Evolutionary conservation across 305 asterid species (phyloP), one percentile per base, ranked within the genome.

Genomic region (Salvia sclarea): DNA sequence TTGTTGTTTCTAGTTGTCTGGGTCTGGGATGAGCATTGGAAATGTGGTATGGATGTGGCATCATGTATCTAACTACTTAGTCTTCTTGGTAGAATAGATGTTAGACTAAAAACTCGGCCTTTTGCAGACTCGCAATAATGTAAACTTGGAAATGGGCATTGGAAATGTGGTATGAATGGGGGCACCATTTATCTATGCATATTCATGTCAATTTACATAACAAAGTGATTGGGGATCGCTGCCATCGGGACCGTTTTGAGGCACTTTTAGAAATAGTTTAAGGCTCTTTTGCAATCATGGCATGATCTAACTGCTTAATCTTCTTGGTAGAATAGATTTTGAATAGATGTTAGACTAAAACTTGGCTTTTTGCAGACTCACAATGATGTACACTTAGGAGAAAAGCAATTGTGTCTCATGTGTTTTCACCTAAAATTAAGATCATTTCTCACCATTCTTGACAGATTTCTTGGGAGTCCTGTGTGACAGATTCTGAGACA

Each of bases 321-420:
- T 54, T 54, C 44, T 61, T 1, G 33, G 17, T 38, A 21, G 28
- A 20, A 21, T 33, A 65, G 61, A 65, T 66, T n/a, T n/a, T 3
- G 48, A 37, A 66, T 66, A 22, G 71, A 50, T 21, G 13, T 41
- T 67, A 16, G 33, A 28, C 16, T 40, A 28, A 28, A 56, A 40
- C 13, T 28, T 18, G 35, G 31, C 12, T 68, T 56, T 3, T 43
- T 38, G 21, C 0, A 10, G 13, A 61, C 17, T 12, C 11, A 50
- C 17, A 44, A 4, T 24, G n/a, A 24, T 8, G 1, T 20, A 24
- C 50, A 28, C 14, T 62, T 24, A 3, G 54, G 41, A 40, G 38
- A 24, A 66, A 35, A 8, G 16, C 64, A 35, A 33, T 8, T 41
- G 12, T 37, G 3, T 35, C 11, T 64, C 52, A 16, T 50, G 33